These are phyloP conservation scores for Phialophora tarda DNA, from an alignment of 2,329 filamentous ascomycete genomes.

Conservation along the genomic window DNA sequence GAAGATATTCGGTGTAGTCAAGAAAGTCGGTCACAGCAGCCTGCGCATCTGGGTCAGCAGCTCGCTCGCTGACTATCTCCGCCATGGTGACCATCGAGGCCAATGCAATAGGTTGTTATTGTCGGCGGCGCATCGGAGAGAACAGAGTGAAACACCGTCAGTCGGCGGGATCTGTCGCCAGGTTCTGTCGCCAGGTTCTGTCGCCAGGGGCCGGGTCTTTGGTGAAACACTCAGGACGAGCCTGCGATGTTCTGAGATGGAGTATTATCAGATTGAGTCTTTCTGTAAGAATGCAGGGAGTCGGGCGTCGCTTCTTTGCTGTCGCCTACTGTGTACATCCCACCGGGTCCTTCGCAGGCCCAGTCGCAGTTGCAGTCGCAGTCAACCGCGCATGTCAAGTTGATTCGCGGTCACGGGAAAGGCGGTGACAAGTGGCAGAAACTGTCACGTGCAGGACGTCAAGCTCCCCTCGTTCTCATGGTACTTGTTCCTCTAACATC, in stretches of 20 bases:
- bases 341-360: neutral
- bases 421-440: constrained; percentile 27
- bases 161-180: neutral
- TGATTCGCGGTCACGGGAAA: constrained; percentile 15
- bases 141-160: neutral
- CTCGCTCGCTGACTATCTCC: constrained; percentile 50
- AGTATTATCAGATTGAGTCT: neutral
- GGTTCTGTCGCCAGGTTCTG: neutral
- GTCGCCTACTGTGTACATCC: neutral
- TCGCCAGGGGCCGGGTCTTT: neutral
- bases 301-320: constrained; percentile 2
- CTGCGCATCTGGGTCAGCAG: constrained; percentile 67
- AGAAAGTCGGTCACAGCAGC: constrained; percentile 71
- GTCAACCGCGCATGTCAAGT: constrained; percentile 15
- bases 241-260: neutral
- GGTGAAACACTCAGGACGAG: neutral
- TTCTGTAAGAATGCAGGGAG: neutral
- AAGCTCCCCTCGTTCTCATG: neutral
- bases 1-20: constrained; percentile 72
- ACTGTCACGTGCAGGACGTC: constrained; percentile 13
- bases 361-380: constrained; percentile 14
- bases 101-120: constrained; percentile 27
- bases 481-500: neutral
- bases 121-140: constrained; percentile 32
- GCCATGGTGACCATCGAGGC: constrained; percentile 46